Conservation (phyloP, 805 yeast genomes). For the Sungouiella blattae region DNA sequence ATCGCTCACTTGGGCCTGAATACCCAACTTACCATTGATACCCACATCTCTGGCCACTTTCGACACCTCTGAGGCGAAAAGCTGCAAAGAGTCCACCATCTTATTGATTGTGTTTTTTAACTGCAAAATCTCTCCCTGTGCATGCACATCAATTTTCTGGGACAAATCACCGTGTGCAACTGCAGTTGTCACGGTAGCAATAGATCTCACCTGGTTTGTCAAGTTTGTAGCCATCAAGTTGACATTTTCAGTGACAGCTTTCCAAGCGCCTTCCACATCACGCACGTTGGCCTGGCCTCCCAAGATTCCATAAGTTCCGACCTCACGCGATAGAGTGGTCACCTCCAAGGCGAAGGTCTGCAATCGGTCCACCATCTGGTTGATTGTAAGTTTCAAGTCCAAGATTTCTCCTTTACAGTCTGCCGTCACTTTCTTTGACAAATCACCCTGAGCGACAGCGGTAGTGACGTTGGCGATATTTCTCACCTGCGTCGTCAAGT, state of each 20-base stretch:
- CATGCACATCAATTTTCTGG: constrained; percentile 83
- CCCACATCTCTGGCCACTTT: constrained; percentile 92
- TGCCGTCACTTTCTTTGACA: constrained; percentile 80
- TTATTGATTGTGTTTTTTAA: constrained; percentile 82
- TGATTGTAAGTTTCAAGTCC: constrained; percentile 44
- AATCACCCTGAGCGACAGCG: constrained; percentile 81
- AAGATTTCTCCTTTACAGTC: constrained; percentile 59
- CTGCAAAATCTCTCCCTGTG: constrained; percentile 86
- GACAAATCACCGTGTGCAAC: constrained; percentile 88
- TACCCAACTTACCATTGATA: constrained; percentile 88
- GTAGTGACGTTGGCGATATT: constrained; percentile 85
- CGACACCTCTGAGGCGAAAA: constrained; percentile 84
- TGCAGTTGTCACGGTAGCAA: constrained; percentile 87
- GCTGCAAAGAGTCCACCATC: constrained; percentile 88
- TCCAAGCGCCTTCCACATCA: constrained; percentile 51
- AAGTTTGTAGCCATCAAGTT: constrained; percentile 47
- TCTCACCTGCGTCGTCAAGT: constrained; percentile 83
- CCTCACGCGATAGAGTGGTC: constrained; percentile 45
- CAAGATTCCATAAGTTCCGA: constrained; percentile 45
- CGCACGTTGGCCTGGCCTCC: constrained; percentile 53
- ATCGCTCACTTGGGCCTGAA: constrained; percentile 86
- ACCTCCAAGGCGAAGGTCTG: constrained; percentile 46
- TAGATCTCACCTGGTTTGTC: constrained; percentile 78
- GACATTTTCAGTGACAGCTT: constrained; percentile 46
- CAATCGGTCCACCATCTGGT: constrained; percentile 50